Base-by-base conservation (phyloP, 2,329 filamentous ascomycete species). In the Claviceps sp. region DNA sequence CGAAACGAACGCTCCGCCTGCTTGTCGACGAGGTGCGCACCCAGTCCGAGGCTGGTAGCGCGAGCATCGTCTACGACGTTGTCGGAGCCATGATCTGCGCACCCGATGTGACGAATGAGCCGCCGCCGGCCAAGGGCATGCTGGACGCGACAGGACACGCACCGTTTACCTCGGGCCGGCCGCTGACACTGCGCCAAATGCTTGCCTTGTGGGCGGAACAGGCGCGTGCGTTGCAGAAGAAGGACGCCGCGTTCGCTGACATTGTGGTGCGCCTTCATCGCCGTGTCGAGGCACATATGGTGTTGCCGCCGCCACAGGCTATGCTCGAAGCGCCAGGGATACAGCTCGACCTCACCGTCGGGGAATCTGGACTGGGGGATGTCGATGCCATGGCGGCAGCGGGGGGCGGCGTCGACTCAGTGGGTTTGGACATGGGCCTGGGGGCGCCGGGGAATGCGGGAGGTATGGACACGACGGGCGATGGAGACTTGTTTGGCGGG, bases 21-120 rank as follows among this genome's bases (percentile, higher is more conserved):
- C 77, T 91, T 22, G 62, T 88, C 11, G 81, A 88, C 7, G 85
- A 89, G 58, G 67, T 88, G 6, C 80, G 78, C 58, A 67, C 76
- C 17, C 80, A 85, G 56, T 78, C 77, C 0, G 77, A 81, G 34
- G 65, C 72, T 0, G 78, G 78, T 4, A 80, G 77, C 56, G 79
- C 76, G 1, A 74, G 76, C 52, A 69, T 82, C 5, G 80, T 79
- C 0, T 78, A 89, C 52, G 87, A 90, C 58, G 74, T 89, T 10
- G 84, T 78, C 2, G 79, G 78, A 2, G 78, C 83, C 1, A 69
- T 90, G 7, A 73, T 90, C 10, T 87, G 85, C 60, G 80, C 84
- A 0, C 84, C 85, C 0, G 75, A 82, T 58, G 71, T 71, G 1
- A 73, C 68, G 39, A 76, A 73, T 57, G 65, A 73, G 53, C 63